Base-by-base conservation (phyloP, 139 green algal species). In the Cymbomonas tetramitiformis region DNA sequence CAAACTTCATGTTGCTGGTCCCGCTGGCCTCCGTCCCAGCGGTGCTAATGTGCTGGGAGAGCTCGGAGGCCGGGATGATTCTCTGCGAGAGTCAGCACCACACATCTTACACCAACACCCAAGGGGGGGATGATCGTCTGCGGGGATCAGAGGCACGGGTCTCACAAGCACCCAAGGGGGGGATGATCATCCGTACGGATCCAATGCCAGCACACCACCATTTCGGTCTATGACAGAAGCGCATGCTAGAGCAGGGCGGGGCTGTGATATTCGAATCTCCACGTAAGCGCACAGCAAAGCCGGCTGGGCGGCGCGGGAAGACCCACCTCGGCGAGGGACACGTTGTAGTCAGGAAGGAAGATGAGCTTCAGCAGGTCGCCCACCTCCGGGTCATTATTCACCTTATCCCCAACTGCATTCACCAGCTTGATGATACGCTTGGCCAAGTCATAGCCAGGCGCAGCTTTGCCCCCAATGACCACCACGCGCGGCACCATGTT, bases 1-100 rank as follows among this genome's bases (percentile, higher is more conserved):
- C 70, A 73, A 98, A 98, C 80, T 98, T 98, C 91, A 98, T 98
- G 87, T 98, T 98, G 62, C 61, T 82, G 9, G 91, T 98, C 43
- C 91, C 88, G 1, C 74, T 86, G 0, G 80, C 80, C 77, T 95
- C 86, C 34, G 84, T 97, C 57, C 89, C 90, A 47, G 87, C 75
- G 33, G 82, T 91, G 60, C 61, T 82, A 60, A 93, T 93, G 59
- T 93, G 84, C 74, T 93, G 82, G 49, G 62, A 78, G 2, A 94
- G 57, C 70, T 93, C 83, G 1, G 73, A 75, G 46, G 54, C 82
- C 19, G 83, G 83, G 56, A 93, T 83, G 59, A 92, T 79, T 36
- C 77, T 46, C n/a, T n/a, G n/a, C n/a, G n/a, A n/a, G n/a, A n/a
- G n/a, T n/a, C n/a, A n/a, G n/a, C n/a, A n/a, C n/a, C n/a, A n/a